Evolutionary conservation across 805 yeast genomes (phyloP), one percentile per base, ranked within the genome.

Genomic region (Suhomyces faveliae): DNA sequence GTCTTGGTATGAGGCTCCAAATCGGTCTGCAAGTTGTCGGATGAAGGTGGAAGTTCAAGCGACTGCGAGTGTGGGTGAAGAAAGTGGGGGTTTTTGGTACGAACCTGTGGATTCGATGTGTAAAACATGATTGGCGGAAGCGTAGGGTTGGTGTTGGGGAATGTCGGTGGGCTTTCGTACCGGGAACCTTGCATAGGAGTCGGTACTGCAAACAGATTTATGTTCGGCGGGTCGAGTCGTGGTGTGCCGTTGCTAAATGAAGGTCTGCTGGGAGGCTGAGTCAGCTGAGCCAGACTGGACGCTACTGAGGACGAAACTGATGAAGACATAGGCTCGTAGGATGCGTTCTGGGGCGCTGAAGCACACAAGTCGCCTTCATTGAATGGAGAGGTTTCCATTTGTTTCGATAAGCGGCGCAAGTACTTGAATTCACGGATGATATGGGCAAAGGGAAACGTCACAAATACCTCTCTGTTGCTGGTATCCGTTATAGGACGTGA

Each of bases 401-500:
- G 38, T 8, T 29, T 17, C 6, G 44, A 29, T 22, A 29, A 30
- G 5, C 27, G 15, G 13, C 43, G 44, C 42, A 47, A 47, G 22
- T 27, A 22, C 35, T 39, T 33, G 45, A 43, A 48, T 35, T 43
- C 45, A 13, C 35, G 23, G 24, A 48, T 24, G 17, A 48, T 43
- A 20, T 40, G 45, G 5, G 11, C 47, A 33, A 23, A 49, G 4
- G 51, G 48, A 37, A 52, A 52, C 5, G 55, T 52, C 13, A 52
- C 55, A 40, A 43, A 52, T 12, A 61, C 50, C 40, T 50, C 51
- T 8, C 63, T 49, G 13, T n/a, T n/a, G 12, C 37, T 52, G 54
- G 9, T 17, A 10, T 41, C 37, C 17, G 38, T 20, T 17, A 21
- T 7, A 10, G 40, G 38, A 3, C 21, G 29, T 3, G 42, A 15